phyloP scores from a whole-genome alignment of 305 asterid genomes.

The Nicotiana rustica region DNA sequence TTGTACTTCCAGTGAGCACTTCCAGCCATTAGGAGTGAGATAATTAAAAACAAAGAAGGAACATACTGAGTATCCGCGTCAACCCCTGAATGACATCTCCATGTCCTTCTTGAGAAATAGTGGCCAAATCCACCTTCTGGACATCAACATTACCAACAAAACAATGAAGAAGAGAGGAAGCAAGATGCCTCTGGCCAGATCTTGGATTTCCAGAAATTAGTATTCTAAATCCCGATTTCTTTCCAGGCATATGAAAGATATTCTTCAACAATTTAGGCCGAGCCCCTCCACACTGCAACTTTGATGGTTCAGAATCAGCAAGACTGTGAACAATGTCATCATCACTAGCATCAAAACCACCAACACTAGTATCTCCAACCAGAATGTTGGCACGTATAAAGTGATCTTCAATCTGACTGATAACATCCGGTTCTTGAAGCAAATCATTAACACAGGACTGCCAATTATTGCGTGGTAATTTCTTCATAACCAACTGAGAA shows the following conservation, averaged over 20 bases:
- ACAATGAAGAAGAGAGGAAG: slow-evolving; percentile 91
- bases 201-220: slow-evolving; percentile 85
- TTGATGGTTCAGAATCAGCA: slow-evolving; percentile 54
- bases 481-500: slow-evolving; percentile 64
- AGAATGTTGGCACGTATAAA: slow-evolving; percentile 58
- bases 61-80: slow-evolving; percentile 81
- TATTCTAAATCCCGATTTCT: slow-evolving; percentile 76
- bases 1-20: slow-evolving; percentile 24
- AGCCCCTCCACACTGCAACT: slow-evolving; percentile 58
- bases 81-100: slow-evolving; percentile 95
- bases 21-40: not conserved
- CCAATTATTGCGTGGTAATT: slow-evolving; percentile 64
- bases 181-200: slow-evolving; percentile 94
- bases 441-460: slow-evolving; percentile 71
- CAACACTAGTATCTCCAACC: slow-evolving; percentile 54
- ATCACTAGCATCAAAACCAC: slow-evolving; percentile 50
- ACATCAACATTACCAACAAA: slow-evolving; percentile 82
- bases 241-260: slow-evolving; percentile 47
- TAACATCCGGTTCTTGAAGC: slow-evolving; percentile 70
- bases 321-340: slow-evolving; percentile 51
- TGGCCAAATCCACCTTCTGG: slow-evolving; percentile 91
- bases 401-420: slow-evolving; percentile 66
- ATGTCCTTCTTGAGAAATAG: slow-evolving; percentile 89
- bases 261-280: slow-evolving; percentile 55
- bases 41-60: slow-evolving; percentile 34